Percentiles rank a stretch among this genome's conserved stretches.
Conservation (phyloP, 805 yeast species). For the Ogataea naganishii region DNA sequence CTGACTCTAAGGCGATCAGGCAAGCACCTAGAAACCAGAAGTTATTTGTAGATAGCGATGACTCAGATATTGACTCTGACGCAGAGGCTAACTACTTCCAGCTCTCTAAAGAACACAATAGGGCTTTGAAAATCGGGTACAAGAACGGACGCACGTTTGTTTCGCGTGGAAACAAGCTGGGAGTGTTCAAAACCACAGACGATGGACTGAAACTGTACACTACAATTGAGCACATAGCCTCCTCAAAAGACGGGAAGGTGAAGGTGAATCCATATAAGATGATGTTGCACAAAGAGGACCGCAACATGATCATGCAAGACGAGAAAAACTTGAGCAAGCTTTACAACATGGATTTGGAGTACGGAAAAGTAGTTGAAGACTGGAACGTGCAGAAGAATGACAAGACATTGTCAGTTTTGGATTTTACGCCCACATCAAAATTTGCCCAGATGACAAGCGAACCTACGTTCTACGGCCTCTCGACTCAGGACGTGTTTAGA, state of each 20-base stretch:
- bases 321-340: constrained; percentile 33
- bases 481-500: constrained; percentile 57
- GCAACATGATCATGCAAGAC: constrained; percentile 57
- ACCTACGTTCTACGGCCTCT: constrained; percentile 64
- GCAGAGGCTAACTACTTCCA: constrained; percentile 15
- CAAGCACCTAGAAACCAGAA: constrained; percentile 3
- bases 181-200: constrained; percentile 62
- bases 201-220: constrained; percentile 53
- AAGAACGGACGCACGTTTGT: constrained; percentile 69
- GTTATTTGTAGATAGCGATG: background rate
- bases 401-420: constrained; percentile 33
- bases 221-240: constrained; percentile 53
- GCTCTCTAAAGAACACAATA: constrained; percentile 36
- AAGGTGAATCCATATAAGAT: constrained; percentile 47
- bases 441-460: constrained; percentile 69
- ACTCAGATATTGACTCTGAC: constrained; percentile 12
- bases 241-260: constrained; percentile 36
- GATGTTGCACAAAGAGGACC: constrained; percentile 74
- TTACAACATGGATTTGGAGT: constrained; percentile 69
- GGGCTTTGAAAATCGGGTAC: constrained; percentile 62
- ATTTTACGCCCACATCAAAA: constrained; percentile 64
- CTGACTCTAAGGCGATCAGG: constrained; percentile 1
- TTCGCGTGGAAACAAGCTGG: constrained; percentile 69
- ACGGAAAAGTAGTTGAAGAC: constrained; percentile 80
- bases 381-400: constrained; percentile 51